Conservation (phyloP, 2,329 filamentous ascomycete genomes). For the Pseudocercospora fuligena region DNA sequence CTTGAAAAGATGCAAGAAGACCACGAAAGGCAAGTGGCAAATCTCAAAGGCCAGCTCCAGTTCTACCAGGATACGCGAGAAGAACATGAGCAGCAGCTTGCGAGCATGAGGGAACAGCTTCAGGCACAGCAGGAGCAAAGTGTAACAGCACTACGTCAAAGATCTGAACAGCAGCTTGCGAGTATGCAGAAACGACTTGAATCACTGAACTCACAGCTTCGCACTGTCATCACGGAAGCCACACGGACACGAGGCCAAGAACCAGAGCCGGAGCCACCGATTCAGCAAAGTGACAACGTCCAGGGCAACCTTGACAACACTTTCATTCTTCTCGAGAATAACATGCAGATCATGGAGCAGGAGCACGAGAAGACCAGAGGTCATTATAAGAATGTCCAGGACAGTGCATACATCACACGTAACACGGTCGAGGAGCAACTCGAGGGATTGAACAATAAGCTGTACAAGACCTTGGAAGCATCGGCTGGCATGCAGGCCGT, state of each 20-base stretch:
- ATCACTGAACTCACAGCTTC: constrained; percentile 40
- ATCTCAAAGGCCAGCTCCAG: constrained; percentile 10
- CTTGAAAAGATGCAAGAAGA: constrained; percentile 21
- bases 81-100: constrained; percentile 20
- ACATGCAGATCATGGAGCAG: constrained; percentile 34
- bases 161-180: constrained; percentile 33
- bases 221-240: constrained; percentile 38
- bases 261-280: constrained; percentile 29
- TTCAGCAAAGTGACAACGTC: constrained; percentile 20
- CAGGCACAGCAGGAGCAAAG: constrained; percentile 31
- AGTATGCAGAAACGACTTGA: constrained; percentile 39
- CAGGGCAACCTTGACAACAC: constrained; percentile 29
- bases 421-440: constrained; percentile 41
- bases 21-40: constrained; percentile 18
- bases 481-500: constrained; percentile 57
- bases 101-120: constrained; percentile 18
- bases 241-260: constrained; percentile 34
- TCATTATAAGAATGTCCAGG: constrained; percentile 34
- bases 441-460: constrained; percentile 37
- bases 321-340: constrained; percentile 36
- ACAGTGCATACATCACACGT: constrained; percentile 29
- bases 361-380: constrained; percentile 34
- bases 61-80: constrained; percentile 8
- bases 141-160: constrained; percentile 7
- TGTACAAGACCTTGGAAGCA: constrained; percentile 44